Evolutionary conservation across 495 filamentous ascomycete species (phyloP), one percentile per base, ranked within the genome.

Genomic region (Penicillium soppii): DNA sequence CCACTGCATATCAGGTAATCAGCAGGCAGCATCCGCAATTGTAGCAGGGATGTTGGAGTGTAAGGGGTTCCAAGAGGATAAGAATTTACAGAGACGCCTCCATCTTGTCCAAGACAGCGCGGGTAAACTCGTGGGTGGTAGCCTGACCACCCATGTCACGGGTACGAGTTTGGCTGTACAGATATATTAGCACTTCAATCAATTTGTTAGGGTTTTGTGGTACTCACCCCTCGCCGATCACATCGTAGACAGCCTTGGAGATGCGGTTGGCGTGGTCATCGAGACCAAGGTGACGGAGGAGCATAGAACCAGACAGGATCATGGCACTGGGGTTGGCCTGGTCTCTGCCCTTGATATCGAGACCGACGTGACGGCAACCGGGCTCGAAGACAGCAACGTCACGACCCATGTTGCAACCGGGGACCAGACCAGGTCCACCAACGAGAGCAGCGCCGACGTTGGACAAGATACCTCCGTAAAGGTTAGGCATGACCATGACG

Each of bases 401-500:
- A 53, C 94, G 89, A 62, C 94, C 94, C 91, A 98, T 98, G 79
- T 97, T 98, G 83, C 91, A 96, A 61, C 94, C 94, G 50, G 94
- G 94, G 42, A 98, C 92, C 47, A 98, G 87, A 75, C 94, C 94
- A 21, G 94, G 94, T 36, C 94, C 94, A 69, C 94, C 94, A 62
- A 98, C 94, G n/a, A 98, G 87, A 50, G 94, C 94, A 63, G 94
- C 94, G 62, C 91, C 95, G 61, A 98, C 92, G 81, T 98, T 98
- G 72, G 95, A 97, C 51, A 98, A 78, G 63, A 98, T 98, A 58
- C 95, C 95, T 70, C 94, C 94, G 78, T 98, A 98, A 66, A 98
- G 77, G 77, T 98, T 98, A 50, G 94, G 94, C 94, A 98, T 98
- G 68, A 98, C 94, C 89, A 98, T 89, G 57, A 98, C 94, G 70